Evolutionary conservation across 2,329 filamentous ascomycete species (phyloP).

Genomic region (Spiromastix sp.): DNA sequence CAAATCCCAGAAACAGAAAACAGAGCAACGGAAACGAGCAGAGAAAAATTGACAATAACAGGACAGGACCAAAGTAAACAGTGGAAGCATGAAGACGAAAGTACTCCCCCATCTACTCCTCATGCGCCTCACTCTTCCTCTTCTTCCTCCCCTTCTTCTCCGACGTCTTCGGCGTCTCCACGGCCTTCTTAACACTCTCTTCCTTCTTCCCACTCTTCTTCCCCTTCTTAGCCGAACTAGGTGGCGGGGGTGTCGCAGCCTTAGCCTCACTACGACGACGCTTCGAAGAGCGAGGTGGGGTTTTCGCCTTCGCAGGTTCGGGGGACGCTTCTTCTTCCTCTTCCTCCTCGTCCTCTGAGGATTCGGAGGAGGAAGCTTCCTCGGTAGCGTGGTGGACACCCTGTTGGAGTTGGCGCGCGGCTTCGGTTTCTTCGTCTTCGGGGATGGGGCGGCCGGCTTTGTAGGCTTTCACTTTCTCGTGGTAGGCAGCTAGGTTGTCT

Average conservation of each 20-base stretch:
- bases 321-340: slow-evolving; percentile 23
- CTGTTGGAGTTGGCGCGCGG: slow-evolving; percentile 32
- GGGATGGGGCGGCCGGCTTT: slow-evolving; percentile 39
- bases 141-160: slow-evolving; percentile 36
- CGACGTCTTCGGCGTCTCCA: slow-evolving; percentile 20
- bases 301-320: slow-evolving; percentile 31
- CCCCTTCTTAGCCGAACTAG: slow-evolving; percentile 28
- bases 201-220: slow-evolving; percentile 17
- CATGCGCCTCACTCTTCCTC: slow-evolving; percentile 37
- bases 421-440: slow-evolving; percentile 32
- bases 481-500: slow-evolving; percentile 46
- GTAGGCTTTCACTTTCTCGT: slow-evolving; percentile 46
- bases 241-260: slow-evolving; percentile 18
- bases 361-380: slow-evolving; percentile 19
- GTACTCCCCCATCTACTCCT: too few species aligned
- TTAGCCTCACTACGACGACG: slow-evolving; percentile 33
- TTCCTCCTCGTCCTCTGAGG: slow-evolving; percentile 22
- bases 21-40: too few species aligned
- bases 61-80: slow-evolving; percentile 5
- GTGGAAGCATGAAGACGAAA: slow-evolving; percentile 7
- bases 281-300: slow-evolving; percentile 32
- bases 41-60: slow-evolving; percentile 5
- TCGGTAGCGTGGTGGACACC: slow-evolving; percentile 28
- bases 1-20: not conserved
- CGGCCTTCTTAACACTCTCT: slow-evolving; percentile 20